phyloP scores from a whole-genome alignment of 148 eudicot species.

The Persicaria tinctoria region DNA sequence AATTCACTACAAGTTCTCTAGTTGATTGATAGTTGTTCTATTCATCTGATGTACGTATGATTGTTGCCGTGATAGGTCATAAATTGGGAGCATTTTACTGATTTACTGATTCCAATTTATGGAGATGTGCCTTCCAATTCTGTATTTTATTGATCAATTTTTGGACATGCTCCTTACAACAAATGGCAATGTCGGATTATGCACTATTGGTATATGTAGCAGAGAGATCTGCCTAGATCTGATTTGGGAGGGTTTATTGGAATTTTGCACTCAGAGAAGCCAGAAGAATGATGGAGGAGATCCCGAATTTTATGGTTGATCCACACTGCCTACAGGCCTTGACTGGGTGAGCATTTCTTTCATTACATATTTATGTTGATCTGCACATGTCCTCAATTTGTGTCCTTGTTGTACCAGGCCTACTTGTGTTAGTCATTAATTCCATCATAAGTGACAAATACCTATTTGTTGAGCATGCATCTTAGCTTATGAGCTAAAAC shows the following conservation, averaged over 20 bases:
- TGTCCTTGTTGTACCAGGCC: background rate
- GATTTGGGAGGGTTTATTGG: constrained; percentile 73
- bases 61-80: too few relatives aligned
- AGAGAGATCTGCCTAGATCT: constrained; percentile 27
- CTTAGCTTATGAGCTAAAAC: background rate
- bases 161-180: constrained; percentile 37
- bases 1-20: too few relatives aligned
- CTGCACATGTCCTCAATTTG: background rate
- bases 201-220: constrained; percentile 64
- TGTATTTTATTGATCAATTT: too few relatives aligned
- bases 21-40: too few relatives aligned
- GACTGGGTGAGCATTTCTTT: constrained; percentile 45
- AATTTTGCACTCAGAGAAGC: constrained; percentile 48
- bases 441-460: too few relatives aligned
- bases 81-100: too few relatives aligned
- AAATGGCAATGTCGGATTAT: constrained; percentile 63
- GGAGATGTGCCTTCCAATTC: too few relatives aligned
- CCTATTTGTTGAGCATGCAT: too few relatives aligned
- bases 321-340: constrained; percentile 42
- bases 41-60: too few relatives aligned
- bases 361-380: background rate
- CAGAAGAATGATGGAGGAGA: constrained; percentile 62
- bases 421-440: too few relatives aligned
- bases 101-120: too few relatives aligned
- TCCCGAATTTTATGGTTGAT: constrained; percentile 63